Evolutionary conservation across 352 stramenopile genomes (phyloP).

Genomic region (Pythium dissotocum): DNA sequence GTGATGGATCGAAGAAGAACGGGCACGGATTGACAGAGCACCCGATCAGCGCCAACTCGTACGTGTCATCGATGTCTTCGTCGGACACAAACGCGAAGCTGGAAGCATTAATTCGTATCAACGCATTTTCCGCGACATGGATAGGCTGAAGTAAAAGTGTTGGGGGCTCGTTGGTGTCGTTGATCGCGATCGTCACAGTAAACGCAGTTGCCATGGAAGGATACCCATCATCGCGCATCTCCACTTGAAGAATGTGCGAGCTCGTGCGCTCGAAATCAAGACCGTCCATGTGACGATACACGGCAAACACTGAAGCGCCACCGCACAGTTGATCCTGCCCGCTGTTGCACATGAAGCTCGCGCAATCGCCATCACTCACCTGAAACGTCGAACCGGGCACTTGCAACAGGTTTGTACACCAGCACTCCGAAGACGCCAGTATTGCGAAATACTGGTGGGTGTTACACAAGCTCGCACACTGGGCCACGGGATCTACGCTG

Average conservation of each 20-base stretch:
- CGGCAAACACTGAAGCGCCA: slow-evolving; percentile 10
- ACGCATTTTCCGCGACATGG: slow-evolving; percentile 13
- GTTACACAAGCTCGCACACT: slow-evolving; percentile 17
- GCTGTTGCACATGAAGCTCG: slow-evolving; percentile 12
- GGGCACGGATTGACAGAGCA: slow-evolving; percentile 29
- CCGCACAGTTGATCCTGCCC: slow-evolving; percentile 20
- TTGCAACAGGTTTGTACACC: slow-evolving; percentile 25
- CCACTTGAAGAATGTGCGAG: slow-evolving; percentile 21
- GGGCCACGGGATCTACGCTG: slow-evolving; percentile 5
- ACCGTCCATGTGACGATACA: slow-evolving; percentile 26
- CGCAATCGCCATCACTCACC: slow-evolving; percentile 13
- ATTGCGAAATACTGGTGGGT: slow-evolving; percentile 29
- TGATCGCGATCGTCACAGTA: slow-evolving; percentile 14
- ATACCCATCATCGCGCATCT: slow-evolving; percentile 25
- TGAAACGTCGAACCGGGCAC: slow-evolving; percentile 11
- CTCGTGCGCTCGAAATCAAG: slow-evolving; percentile 28
- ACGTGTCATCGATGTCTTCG: slow-evolving; percentile 22
- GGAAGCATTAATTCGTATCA: slow-evolving; percentile 13
- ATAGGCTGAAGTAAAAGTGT: slow-evolving; percentile 19
- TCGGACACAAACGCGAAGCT: slow-evolving; percentile 23
- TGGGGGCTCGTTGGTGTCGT: slow-evolving; percentile 29
- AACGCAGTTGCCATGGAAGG: slow-evolving; percentile 18
- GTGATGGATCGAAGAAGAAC: slow-evolving; percentile 20
- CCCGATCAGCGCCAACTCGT: slow-evolving; percentile 14
- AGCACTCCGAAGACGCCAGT: slow-evolving; percentile 20